phyloP scores from a whole-genome alignment of 805 yeast species.

The Saturnispora diversa region DNA sequence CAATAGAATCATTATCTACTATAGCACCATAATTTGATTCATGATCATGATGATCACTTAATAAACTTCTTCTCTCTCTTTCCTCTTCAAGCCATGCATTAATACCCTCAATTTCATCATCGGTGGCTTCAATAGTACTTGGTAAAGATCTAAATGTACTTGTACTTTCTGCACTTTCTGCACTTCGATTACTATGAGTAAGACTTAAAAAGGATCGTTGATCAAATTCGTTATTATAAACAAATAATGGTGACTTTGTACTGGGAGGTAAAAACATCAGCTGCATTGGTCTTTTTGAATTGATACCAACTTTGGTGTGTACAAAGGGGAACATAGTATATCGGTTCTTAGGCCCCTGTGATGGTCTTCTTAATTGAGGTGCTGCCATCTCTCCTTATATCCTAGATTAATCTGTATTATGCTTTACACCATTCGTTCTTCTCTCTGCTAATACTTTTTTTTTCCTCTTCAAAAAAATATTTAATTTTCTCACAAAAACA shows the following conservation, averaged over 20 bases:
- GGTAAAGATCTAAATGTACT: conserved; percentile 31
- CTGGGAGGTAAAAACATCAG: conserved; percentile 33
- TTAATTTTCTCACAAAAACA: neutral
- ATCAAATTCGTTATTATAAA: conserved; percentile 28
- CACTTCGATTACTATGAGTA: conserved; percentile 23
- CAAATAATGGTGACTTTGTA: conserved; percentile 30
- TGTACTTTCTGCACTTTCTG: conserved; percentile 21
- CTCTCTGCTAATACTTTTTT: too few species aligned
- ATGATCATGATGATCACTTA: conserved; percentile 15
- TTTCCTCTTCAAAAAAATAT: too few species aligned
- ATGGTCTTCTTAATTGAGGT: too few species aligned
- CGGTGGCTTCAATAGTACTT: conserved; percentile 29
- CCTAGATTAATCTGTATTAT: too few species aligned
- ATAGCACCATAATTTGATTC: conserved; percentile 22
- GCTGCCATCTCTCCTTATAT: too few species aligned
- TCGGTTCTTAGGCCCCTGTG: too few species aligned
- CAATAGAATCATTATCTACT: conserved; percentile 16
- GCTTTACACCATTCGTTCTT: too few species aligned
- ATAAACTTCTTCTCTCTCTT: conserved; percentile 27
- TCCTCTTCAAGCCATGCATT: conserved; percentile 33
- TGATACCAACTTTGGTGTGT: conserved; percentile 17
- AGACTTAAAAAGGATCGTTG: conserved; percentile 31
- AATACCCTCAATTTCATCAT: conserved; percentile 29
- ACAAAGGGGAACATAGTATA: neutral
- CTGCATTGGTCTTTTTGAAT: conserved; percentile 27